These are phyloP conservation scores for Citrus maxima DNA, from an alignment of 345 rosid genomes.

Conservation along the genomic window DNA sequence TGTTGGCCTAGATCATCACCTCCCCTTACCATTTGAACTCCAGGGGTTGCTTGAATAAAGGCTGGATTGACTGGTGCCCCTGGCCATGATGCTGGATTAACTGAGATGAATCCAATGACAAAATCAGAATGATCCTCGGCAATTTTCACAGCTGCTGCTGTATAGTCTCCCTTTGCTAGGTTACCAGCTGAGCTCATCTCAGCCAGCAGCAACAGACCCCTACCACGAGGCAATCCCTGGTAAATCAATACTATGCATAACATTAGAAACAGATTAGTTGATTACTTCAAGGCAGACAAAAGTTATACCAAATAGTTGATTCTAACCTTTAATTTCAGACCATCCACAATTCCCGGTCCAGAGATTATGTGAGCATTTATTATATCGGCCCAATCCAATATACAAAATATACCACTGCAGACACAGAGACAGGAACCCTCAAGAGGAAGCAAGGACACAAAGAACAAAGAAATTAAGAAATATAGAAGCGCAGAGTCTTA, in stretches of 20 bases:
- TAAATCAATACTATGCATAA: neutral
- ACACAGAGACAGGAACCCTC: neutral
- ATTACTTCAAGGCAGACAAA: neutral
- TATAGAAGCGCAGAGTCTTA: conserved; percentile 14
- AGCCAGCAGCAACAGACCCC: conserved; percentile 83
- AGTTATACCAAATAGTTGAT: neutral
- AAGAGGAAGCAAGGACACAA: conserved; percentile 1
- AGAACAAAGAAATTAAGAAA: neutral
- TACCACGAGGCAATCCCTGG: conserved; percentile 91
- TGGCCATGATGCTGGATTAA: conserved; percentile 96
- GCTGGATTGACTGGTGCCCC: conserved; percentile 75
- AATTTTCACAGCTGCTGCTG: conserved; percentile 86
- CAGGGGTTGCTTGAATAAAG: conserved; percentile 96
- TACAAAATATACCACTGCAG: conserved; percentile 76
- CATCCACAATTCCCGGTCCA: conserved; percentile 95
- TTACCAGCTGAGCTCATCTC: conserved; percentile 99
- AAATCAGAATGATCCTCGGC: conserved; percentile 95
- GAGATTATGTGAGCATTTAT: conserved; percentile 86
- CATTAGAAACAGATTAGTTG: conserved; percentile 9
- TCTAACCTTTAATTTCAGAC: conserved; percentile 82
- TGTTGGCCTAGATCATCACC: conserved; percentile 95
- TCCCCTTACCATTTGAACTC: conserved; percentile 91
- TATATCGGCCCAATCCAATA: conserved; percentile 96
- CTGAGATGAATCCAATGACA: conserved; percentile 95
- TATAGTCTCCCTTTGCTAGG: conserved; percentile 93